Base-by-base conservation (phyloP, 1,139 yeast species). In the Kodamaea arcana region DNA sequence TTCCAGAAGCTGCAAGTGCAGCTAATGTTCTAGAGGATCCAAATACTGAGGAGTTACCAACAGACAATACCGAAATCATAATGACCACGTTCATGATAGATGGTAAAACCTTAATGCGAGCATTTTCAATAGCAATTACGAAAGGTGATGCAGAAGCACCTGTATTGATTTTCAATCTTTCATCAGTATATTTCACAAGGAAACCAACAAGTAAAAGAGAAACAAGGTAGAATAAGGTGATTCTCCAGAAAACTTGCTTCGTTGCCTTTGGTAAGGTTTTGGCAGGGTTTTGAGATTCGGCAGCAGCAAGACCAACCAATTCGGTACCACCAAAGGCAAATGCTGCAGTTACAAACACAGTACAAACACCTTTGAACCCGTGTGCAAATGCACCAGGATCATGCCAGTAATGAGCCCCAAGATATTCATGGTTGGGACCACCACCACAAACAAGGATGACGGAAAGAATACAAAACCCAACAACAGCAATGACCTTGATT, bases 11-110 rank as follows among this genome's bases (percentile, higher is more conserved):
- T 31, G 95, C 86, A 45, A 88, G 69, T 10, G 95, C 84, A 43
- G 84, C 81, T 45, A 87, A 61, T 15, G 95, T 79, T 70, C 95
- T 78, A 24, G 95, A 83, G 38, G 88, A 77, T 21, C 82, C 94
- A 47, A 70, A 80, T 17, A 80, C 83, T 8, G 82, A 73, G 18
- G 57, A 49, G 50, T 52, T 51, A 42, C 56, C 58, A 21, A 52
- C 58, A 13, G 56, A 50, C 39, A 51, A 44, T 26, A 51, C 57
- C n/a, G 57, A 41, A 29, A 52, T 45, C 51, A 54, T 39, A 28
- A 54, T 51, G 31, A 52, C 58, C n/a, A 43, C 58, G 35, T 54
- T 54, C 46, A 54, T 50, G 28, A 54, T 54, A 4, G 52, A 46
- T 8, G 58, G 57, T 37, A 54, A 47, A 12, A 54, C 59, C 11